Evolutionary conservation across 2,329 filamentous ascomycete species (phyloP).

Genomic region (Magnaporthiopsis incrustans): DNA sequence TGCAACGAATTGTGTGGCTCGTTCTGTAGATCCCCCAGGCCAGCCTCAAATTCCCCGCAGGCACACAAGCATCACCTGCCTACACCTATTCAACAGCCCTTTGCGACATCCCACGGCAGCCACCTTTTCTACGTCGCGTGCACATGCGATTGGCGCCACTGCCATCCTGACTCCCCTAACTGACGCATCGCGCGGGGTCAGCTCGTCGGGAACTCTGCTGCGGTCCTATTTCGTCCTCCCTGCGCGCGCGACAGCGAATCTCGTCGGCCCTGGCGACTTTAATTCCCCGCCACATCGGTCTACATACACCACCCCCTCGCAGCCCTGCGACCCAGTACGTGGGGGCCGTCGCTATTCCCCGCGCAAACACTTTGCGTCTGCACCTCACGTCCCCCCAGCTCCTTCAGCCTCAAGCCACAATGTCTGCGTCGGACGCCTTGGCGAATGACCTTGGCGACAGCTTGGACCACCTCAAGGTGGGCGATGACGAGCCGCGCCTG

Average conservation of each 20-base stretch:
- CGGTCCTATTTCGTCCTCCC: not conserved
- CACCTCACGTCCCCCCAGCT: not conserved
- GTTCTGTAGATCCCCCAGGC: slow-evolving; percentile 5
- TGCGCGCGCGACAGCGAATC: not conserved
- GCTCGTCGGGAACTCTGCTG: not conserved
- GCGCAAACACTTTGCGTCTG: not conserved
- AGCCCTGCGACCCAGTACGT: not conserved
- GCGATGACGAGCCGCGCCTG: slow-evolving; percentile 51
- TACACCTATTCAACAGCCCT: slow-evolving; percentile 5
- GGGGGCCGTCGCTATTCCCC: not conserved
- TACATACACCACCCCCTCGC: not conserved
- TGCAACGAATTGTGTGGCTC: slow-evolving; percentile 5
- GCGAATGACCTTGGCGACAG: slow-evolving; percentile 53
- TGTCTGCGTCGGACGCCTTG: slow-evolving; percentile 50
- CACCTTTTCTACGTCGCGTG: not conserved
- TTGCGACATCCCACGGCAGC: not conserved
- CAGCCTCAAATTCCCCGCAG: not conserved
- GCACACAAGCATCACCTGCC: slow-evolving; percentile 4
- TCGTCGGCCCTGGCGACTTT: not conserved
- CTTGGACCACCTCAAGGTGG: slow-evolving; percentile 59
- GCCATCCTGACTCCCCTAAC: not conserved
- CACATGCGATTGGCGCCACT: not conserved
- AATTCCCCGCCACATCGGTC: not conserved
- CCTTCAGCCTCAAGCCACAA: slow-evolving; percentile 23
- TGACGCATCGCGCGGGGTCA: not conserved